phyloP scores from a whole-genome alignment of 805 yeast species.

The Ogataea populi-albae region DNA sequence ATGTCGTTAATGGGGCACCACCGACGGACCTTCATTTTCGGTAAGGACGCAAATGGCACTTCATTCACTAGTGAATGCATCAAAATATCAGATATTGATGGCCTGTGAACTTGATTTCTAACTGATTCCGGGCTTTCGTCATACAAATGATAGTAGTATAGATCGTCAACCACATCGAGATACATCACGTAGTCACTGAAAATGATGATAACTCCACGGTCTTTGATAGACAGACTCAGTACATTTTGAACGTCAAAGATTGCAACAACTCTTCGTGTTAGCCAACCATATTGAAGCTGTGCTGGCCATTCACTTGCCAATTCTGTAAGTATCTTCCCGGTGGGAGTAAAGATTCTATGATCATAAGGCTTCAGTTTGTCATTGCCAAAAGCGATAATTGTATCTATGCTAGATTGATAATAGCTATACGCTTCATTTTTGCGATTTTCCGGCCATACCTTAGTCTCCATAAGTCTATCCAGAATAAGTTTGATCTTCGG shows the following conservation, averaged over 20 bases:
- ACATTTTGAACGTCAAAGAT: slow-evolving; percentile 45
- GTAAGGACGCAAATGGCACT: slow-evolving; percentile 65
- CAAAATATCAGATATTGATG: slow-evolving; percentile 71
- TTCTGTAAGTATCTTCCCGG: slow-evolving; percentile 85
- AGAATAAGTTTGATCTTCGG: slow-evolving; percentile 68
- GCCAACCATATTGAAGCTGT: slow-evolving; percentile 85
- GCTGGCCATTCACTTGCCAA: slow-evolving; percentile 85
- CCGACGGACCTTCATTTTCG: slow-evolving; percentile 61
- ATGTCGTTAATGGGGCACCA: slow-evolving; percentile 66
- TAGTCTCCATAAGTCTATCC: slow-evolving; percentile 53
- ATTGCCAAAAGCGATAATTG: slow-evolving; percentile 80
- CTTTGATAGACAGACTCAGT: slow-evolving; percentile 26
- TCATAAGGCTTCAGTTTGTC: slow-evolving; percentile 49
- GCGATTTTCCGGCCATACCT: slow-evolving; percentile 40
- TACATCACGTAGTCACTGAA: slow-evolving; percentile 80
- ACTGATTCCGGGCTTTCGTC: slow-evolving; percentile 12
- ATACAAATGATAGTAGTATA: slow-evolving; percentile 30
- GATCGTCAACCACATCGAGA: slow-evolving; percentile 49
- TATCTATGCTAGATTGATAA: slow-evolving; percentile 53
- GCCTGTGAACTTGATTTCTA: slow-evolving; percentile 35
- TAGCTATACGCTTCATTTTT: slow-evolving; percentile 35
- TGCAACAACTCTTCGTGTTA: slow-evolving; percentile 79
- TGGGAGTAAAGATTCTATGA: slow-evolving; percentile 79
- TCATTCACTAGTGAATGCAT: slow-evolving; percentile 91
- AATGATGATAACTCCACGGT: slow-evolving; percentile 60